Evolutionary conservation across 2,329 filamentous ascomycete genomes (phyloP).

Genomic region (Fusarium sp.): DNA sequence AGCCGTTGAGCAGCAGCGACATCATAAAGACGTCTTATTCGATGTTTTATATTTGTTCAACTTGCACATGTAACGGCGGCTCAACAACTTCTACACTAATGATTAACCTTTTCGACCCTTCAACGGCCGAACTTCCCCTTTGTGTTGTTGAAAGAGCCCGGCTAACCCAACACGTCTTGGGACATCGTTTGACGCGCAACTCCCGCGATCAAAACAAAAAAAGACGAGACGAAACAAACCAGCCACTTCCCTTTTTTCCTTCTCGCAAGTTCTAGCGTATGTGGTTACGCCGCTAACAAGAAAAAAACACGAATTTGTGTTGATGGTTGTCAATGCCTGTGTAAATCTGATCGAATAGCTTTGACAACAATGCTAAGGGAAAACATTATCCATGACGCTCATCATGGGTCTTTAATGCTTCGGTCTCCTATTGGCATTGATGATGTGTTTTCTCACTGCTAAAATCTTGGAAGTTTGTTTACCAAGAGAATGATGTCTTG

Average conservation of each 20-base stretch:
- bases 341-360: not conserved
- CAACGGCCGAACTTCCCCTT: constrained; percentile 26
- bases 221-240: constrained; percentile 33
- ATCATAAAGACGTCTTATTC: constrained; percentile 17
- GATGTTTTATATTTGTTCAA: not conserved
- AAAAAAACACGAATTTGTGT: constrained; percentile 5
- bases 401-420: not conserved
- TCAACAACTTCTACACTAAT: constrained; percentile 10
- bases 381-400: constrained; percentile 3
- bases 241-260: constrained; percentile 5
- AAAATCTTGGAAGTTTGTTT: constrained; percentile 1
- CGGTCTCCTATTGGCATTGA: not conserved
- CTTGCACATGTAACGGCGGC: not conserved
- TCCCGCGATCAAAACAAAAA: constrained; percentile 2
- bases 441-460: not conserved
- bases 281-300: constrained; percentile 20
- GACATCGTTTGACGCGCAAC: constrained; percentile 26
- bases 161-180: constrained; percentile 25
- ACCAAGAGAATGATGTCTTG: not conserved
- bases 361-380: not conserved
- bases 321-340: not conserved
- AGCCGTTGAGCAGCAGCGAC: not conserved
- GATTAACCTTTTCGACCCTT: constrained; percentile 21
- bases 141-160: constrained; percentile 15
- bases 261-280: constrained; percentile 34